Percentiles rank a stretch among this genome's conserved stretches.
phyloP scores from a whole-genome alignment of 2,329 filamentous ascomycete species.

The Seiridium cupressi region DNA sequence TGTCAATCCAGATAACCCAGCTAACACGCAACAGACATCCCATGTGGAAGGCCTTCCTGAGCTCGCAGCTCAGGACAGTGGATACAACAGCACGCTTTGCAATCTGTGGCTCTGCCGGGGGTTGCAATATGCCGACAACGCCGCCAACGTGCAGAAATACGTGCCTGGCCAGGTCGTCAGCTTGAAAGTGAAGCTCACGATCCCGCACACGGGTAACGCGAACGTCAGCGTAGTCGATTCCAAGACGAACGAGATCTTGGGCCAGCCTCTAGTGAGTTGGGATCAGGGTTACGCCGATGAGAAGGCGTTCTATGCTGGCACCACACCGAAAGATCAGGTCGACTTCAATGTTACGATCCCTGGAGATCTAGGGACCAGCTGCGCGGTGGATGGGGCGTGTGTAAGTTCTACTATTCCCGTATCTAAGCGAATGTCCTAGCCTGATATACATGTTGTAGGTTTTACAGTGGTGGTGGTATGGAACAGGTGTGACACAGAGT shows the following conservation, averaged over 20 bases:
- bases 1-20: neutral
- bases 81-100: slow-evolving; percentile 22
- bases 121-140: slow-evolving; percentile 38
- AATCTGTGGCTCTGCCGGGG: slow-evolving; percentile 39
- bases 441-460: slow-evolving; percentile 15
- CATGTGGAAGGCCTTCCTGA: slow-evolving; percentile 29
- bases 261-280: slow-evolving; percentile 27
- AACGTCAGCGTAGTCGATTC: slow-evolving; percentile 49
- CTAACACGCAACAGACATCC: slow-evolving; percentile 15
- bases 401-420: slow-evolving; percentile 16
- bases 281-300: slow-evolving; percentile 26
- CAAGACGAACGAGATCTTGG: slow-evolving; percentile 35
- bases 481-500: slow-evolving; percentile 25
- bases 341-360: slow-evolving; percentile 27
- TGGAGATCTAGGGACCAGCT: slow-evolving; percentile 19
- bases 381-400: slow-evolving; percentile 23
- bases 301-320: slow-evolving; percentile 22
- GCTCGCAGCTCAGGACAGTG: slow-evolving; percentile 22
- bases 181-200: slow-evolving; percentile 41
- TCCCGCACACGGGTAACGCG: slow-evolving; percentile 44
- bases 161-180: slow-evolving; percentile 39
- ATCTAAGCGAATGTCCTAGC: no score
- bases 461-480: slow-evolving; percentile 30
- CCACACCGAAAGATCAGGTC: slow-evolving; percentile 24
- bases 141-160: slow-evolving; percentile 33